Conservation (phyloP, 1,284 basidiomycete genomes). For the Cutaneotrichosporon spelunceum region DNA sequence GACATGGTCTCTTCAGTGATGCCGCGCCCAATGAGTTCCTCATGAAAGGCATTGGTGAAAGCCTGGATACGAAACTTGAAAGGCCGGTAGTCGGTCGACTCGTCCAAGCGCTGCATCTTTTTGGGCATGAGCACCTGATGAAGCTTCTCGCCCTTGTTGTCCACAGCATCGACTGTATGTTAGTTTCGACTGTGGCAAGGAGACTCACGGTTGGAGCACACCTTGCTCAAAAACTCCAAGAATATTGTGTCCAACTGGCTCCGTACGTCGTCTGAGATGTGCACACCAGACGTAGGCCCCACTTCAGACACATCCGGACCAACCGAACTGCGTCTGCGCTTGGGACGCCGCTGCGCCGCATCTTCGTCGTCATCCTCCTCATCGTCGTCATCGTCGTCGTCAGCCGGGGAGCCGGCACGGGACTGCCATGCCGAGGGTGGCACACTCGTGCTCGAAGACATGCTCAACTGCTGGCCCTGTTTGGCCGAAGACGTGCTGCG, state of each 20-base stretch:
- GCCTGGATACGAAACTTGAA: constrained; percentile 99
- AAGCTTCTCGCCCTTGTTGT: constrained; percentile 91
- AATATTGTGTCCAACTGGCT: constrained; percentile 84
- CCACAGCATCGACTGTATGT: constrained; percentile 76
- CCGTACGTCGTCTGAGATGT: constrained; percentile 64
- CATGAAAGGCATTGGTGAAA: constrained; percentile 94
- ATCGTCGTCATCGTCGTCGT: constrained; percentile 39
- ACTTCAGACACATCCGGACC: constrained; percentile 21
- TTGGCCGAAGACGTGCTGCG: constrained; percentile 42
- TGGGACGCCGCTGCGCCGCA: constrained; percentile 39
- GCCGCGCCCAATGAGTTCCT: constrained; percentile 59
- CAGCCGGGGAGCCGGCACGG: constrained; percentile 34
- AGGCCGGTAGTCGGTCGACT: constrained; percentile 92
- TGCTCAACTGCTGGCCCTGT: constrained; percentile 15
- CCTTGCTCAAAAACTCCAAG: constrained; percentile 78
- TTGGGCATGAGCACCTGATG: constrained; percentile 99
- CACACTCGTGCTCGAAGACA: constrained; percentile 29
- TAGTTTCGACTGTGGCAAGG: constrained; percentile 14
- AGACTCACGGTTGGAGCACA: constrained; percentile 82
- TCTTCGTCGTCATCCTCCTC: constrained; percentile 44
- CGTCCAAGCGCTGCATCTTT: constrained; percentile 94
- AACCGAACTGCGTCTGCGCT: constrained; percentile 42
- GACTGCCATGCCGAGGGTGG: constrained; percentile 48
- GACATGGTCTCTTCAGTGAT: constrained; percentile 57
- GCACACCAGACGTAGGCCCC: constrained; percentile 24